A percentile compares a stretch with the other conserved stretches of the same genome.
Conservation (phyloP, 345 rosid genomes). For the Euphorbia pulcherrima region DNA sequence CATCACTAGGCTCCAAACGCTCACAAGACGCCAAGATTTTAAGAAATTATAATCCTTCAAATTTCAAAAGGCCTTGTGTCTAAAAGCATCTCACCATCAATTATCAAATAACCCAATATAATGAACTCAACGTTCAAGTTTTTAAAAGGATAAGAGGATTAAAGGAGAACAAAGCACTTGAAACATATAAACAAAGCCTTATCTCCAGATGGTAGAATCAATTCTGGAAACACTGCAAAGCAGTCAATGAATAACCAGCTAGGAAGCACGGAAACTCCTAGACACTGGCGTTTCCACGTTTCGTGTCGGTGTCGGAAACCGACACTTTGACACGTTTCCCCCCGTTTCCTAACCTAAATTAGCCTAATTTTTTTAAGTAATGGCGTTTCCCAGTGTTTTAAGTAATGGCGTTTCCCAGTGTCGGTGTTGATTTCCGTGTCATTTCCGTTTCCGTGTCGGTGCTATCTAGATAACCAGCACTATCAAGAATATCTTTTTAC, state of each 20-base stretch:
- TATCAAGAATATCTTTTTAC: neutral
- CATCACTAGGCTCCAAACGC: neutral
- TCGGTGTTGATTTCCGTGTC: too few relatives aligned
- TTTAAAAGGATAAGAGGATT: neutral
- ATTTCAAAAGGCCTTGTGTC: neutral
- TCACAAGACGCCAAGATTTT: neutral
- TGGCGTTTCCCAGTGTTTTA: too few relatives aligned
- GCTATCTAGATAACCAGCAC: too few relatives aligned
- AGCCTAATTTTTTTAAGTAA: too few relatives aligned
- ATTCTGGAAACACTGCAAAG: neutral
- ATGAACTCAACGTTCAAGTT: neutral
- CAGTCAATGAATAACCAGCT: neutral
- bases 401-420: too few relatives aligned
- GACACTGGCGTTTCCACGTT: too few relatives aligned
- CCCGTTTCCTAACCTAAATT: too few relatives aligned
- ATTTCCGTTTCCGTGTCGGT: too few relatives aligned
- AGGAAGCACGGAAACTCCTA: too few relatives aligned
- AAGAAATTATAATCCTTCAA: neutral
- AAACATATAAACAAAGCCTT: neutral
- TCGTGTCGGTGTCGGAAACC: too few relatives aligned
- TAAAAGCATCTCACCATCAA: neutral
- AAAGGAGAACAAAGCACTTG: neutral
- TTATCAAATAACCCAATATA: neutral
- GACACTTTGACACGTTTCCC: too few relatives aligned
- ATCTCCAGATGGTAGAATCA: neutral